Evolutionary conservation across 441 rosid genomes (phyloP), one percentile per base, ranked within the genome.

Genomic region (Melastoma candidum): DNA sequence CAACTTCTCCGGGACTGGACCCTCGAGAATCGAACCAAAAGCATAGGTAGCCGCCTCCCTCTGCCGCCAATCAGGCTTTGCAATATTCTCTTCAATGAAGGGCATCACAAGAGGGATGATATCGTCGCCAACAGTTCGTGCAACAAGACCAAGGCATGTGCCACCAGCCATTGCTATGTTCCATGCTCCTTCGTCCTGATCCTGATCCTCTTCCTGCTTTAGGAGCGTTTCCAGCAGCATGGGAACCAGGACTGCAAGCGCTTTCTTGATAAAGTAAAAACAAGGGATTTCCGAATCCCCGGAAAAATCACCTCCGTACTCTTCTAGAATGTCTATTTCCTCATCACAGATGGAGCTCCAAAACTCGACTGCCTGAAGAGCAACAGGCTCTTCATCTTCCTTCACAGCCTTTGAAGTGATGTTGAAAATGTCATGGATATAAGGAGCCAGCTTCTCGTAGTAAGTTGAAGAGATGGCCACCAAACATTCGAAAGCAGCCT

Each of bases 321-420:
- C 96, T 67, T 85, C 68, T 47, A 77, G 59, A 26, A 75, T 71
- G 60, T 90, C 96, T 36, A 90, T 80, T 82, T 90, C 98, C 68
- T 87, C 96, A 62, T 90, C 98, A 59, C 96, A 90, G 56, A 90
- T 90, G 50, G 97, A 75, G 67, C 97, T 87, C 96, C 95, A 90
- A 65, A 90, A 87, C 64, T 90, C 98, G 53, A 90, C 67, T 11
- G 98, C 98, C 67, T 87, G 98, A 48, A 90, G 86, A 7, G 95
- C 87, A 63, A 90, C 96, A 3, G 81, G 74, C 77, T 90, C 98
- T 68, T 87, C 87, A 66, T 87, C 98, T 54, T 74, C 84, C 72
- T 80, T 90, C 1, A 90, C 90, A 14, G 93, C 96, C 72, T 81
- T 87, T 50, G 96, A 79, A 10, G 95, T 87, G 56, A 90, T 85